Base-by-base conservation (phyloP, 306 rosid species). In the Ziziphus jujuba region DNA sequence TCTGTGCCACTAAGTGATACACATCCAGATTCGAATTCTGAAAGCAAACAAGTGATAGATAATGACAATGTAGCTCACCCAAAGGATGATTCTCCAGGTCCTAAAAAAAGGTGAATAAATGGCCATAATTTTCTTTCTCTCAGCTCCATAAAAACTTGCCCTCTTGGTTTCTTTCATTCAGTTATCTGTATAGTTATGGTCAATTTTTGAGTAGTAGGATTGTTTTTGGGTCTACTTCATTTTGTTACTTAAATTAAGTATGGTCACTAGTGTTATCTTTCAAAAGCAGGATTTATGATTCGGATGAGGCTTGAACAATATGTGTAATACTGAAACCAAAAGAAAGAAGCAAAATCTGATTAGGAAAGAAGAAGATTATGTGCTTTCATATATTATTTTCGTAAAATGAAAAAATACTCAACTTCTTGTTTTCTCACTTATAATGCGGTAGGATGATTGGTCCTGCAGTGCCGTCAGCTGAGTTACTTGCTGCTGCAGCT, bases 401-500 rank as follows among this genome's bases (percentile, higher is more conserved):
- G 34, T 59, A 35, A 22, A 15, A 3, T 21, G 53, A 61, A 43
- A 14, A 23, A 17, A 24, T 23, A 52, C 24, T 24, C 2, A 2
- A 24, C 9, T 45, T 63, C 45, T 28, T 72, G 14, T 23, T 53
- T 60, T 23, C 19, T 70, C 73, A 71, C 54, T 80, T 64, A 57
- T 57, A 74, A 70, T 65, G 28, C 34, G 72, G 65, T 75, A 92
- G 98, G 76, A 14, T 80, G 67, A 84, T 92, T 72, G 97, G 98
- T 65, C 98, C 97, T 70, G 90, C 87, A 45, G 90, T 90, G 96
- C 98, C 98, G 45, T 92, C 97, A 12, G 88, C 96, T 59, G 98
- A 92, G 77, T 82, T 92, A 45, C 96, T 90, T 9, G 96, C 96
- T 63, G 98, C 93, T 21, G 97, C 98, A 25, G 97, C 98, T 35